Conservation (phyloP, 2,329 filamentous ascomycete genomes). For the Simplicillium aogashimaense region DNA sequence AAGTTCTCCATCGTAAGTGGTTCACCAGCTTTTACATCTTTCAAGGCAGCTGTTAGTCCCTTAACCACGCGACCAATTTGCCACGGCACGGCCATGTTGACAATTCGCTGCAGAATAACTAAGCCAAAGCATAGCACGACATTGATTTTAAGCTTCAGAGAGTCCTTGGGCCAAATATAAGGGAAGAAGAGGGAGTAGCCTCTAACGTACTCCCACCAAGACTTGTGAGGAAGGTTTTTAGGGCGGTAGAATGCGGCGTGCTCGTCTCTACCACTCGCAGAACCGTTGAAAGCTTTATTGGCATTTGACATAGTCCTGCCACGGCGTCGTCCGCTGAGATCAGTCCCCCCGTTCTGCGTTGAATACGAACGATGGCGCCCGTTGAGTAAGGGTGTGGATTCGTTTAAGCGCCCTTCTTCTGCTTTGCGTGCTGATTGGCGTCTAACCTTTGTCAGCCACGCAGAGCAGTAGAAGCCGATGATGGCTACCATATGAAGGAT, state of each 20-base stretch:
- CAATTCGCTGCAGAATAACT: slow-evolving; percentile 66
- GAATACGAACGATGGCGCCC: slow-evolving; percentile 25
- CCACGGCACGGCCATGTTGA: slow-evolving; percentile 79
- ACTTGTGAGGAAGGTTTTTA: slow-evolving; percentile 73
- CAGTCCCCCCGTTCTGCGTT: slow-evolving; percentile 15
- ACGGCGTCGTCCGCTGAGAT: slow-evolving; percentile 14
- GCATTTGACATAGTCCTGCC: slow-evolving; percentile 28
- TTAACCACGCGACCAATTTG: slow-evolving; percentile 77
- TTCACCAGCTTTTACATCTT: slow-evolving; percentile 32
- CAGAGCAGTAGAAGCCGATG: slow-evolving; percentile 35
- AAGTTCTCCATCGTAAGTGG: slow-evolving; percentile 22
- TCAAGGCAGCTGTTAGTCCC: slow-evolving; percentile 45
- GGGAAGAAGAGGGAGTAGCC: slow-evolving; percentile 93
- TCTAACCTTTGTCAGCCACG: slow-evolving; percentile 29
- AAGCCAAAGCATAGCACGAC: slow-evolving; percentile 76
- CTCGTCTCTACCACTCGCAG: slow-evolving; percentile 40
- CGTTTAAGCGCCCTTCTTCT: slow-evolving; percentile 35
- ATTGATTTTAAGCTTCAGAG: slow-evolving; percentile 60
- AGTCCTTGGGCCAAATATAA: slow-evolving; percentile 89
- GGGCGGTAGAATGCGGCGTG: slow-evolving; percentile 82
- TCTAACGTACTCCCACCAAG: slow-evolving; percentile 92
- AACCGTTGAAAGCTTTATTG: slow-evolving; percentile 15
- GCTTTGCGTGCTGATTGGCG: slow-evolving; percentile 23
- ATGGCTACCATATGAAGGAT: slow-evolving; percentile 56
- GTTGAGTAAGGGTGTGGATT: slow-evolving; percentile 54